Percentiles rank a stretch among this genome's conserved stretches.
These are phyloP conservation scores for Blumeria hordei DNA, from an alignment of 2,329 filamentous ascomycete species.

Conservation along the genomic window DNA sequence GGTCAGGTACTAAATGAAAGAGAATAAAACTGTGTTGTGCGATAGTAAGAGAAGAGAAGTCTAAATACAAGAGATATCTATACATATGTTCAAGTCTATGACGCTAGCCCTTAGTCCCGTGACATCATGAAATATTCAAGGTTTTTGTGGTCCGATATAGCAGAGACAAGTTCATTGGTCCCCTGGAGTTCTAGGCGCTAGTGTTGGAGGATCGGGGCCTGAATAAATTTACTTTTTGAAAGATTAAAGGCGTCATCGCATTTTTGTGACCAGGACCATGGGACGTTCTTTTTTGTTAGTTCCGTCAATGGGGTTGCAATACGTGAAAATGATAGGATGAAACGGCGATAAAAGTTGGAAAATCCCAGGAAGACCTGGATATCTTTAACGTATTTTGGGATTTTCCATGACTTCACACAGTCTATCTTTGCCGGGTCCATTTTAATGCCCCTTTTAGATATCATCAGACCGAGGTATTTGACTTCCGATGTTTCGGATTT, in stretches of 20 bases:
- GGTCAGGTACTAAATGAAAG: too few relatives aligned
- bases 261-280: neutral
- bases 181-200: neutral
- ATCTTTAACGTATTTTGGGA: neutral
- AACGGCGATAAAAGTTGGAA: conserved; percentile 1
- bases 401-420: neutral
- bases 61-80: too few relatives aligned
- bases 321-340: neutral
- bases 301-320: neutral
- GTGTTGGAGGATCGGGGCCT: neutral
- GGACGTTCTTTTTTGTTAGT: neutral
- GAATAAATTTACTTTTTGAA: neutral
- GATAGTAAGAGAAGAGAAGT: too few relatives aligned
- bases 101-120: too few relatives aligned
- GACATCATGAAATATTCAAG: too few relatives aligned
- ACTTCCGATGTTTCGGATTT: neutral
- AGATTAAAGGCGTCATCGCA: neutral
- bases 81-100: too few relatives aligned
- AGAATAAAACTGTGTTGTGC: too few relatives aligned
- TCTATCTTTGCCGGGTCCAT: neutral
- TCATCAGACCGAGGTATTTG: neutral
- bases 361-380: neutral
- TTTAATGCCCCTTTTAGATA: neutral
- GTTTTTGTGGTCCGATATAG: neutral
- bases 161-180: neutral